Evolutionary conservation across 805 yeast species (phyloP).

Genomic region (Myxozyma melibiosi): DNA sequence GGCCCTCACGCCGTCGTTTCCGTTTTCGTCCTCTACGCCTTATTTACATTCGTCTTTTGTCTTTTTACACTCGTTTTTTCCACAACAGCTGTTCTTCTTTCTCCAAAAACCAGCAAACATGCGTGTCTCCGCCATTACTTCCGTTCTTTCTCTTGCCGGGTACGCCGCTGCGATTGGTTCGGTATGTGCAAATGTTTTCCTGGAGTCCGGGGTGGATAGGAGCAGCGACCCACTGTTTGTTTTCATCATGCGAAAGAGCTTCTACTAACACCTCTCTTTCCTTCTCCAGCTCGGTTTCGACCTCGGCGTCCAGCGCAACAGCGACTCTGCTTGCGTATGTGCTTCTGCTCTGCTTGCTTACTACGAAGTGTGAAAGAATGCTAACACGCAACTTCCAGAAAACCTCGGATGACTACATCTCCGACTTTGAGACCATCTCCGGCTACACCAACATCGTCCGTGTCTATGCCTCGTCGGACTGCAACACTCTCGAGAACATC

Average conservation of each 20-base stretch:
- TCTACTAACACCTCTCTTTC: slow-evolving; percentile 30
- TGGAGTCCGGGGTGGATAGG: not conserved
- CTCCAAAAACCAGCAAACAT: slow-evolving; percentile 12
- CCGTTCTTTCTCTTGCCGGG: slow-evolving; percentile 47
- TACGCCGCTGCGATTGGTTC: slow-evolving; percentile 61
- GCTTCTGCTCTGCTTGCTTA: not conserved
- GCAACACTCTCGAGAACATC: slow-evolving; percentile 80
- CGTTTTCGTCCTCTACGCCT: not conserved
- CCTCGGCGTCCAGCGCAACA: slow-evolving; percentile 76
- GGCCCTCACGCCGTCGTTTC: slow-evolving; percentile 10
- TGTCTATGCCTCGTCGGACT: slow-evolving; percentile 91
- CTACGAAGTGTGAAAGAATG: no score
- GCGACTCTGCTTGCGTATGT: slow-evolving; percentile 32
- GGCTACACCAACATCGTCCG: slow-evolving; percentile 67
- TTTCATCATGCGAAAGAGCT: no score
- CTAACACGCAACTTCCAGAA: no score
- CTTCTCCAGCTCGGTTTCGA: slow-evolving; percentile 68
- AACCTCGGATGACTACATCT: slow-evolving; percentile 61
- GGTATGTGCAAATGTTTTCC: slow-evolving; percentile 14
- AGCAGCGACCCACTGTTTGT: no score
- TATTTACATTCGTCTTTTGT: not conserved
- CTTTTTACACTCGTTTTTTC: not conserved
- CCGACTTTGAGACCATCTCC: slow-evolving; percentile 64
- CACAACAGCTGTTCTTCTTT: not conserved
- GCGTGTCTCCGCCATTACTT: slow-evolving; percentile 48